Evolutionary conservation across 1,284 basidiomycete species (phyloP), one percentile per base, ranked within the genome.

Genomic region (Ceratobasidium sp.): DNA sequence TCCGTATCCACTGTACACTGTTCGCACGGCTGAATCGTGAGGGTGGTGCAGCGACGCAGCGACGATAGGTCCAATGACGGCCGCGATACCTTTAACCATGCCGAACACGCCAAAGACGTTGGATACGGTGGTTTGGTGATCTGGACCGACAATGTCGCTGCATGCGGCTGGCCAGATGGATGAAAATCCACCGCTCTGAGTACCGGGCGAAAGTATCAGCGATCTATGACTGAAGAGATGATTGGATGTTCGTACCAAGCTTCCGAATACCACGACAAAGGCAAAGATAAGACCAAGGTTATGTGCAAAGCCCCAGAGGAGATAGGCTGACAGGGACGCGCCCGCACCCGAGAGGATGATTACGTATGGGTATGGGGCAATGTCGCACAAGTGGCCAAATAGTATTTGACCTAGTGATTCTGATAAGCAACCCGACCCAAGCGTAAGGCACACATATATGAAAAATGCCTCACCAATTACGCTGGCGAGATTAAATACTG

Each of bases 321-420:
- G 73, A 35, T 75, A 69, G 12, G 78, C 73, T 0, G 71, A 48
- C 3, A 78, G 54, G 20, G 71, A 62, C 4, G 71, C 52, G 4
- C 70, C 78, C 10, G 54, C 27, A 0, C 71, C 73, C 7, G 78
- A 78, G 18, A 54, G 18, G 27, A 69, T 59, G n/a, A 78, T 78
- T 7, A 76, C 65, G 54, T 52, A 68, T 30, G 54, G 30, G 23
- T 79, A 79, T 12, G 71, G 67, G 16, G 48, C 54, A 4, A 64
- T 48, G 48, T 80, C 79, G 41, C 79, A 79, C 18, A 78, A 33
- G 12, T 65, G 59, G 23, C 80, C 80, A 38, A 76, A 74, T 30
- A 78, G 4, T 30, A 80, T 71, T 41, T 78, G 77, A 1, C 79
- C 79, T 77, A 30, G 0, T 48, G 18, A 18, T 38, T 57, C 3